phyloP scores from a whole-genome alignment of 1,284 basidiomycete genomes.

The Moesziomyces sp. region DNA sequence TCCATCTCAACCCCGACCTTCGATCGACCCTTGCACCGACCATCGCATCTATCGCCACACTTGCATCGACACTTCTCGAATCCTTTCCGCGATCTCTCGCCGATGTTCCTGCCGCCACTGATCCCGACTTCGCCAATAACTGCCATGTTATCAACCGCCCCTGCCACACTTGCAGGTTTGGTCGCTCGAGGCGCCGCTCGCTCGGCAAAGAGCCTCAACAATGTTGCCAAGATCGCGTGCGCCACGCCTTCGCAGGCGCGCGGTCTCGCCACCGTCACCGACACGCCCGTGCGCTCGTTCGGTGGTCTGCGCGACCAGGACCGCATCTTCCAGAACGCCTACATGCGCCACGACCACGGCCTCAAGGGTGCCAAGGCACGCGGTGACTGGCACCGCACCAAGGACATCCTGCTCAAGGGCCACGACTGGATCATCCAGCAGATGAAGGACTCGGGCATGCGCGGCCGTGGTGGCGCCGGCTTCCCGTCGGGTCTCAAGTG shows the following conservation, averaged over 20 bases:
- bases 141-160: neutral
- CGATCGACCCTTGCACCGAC: neutral
- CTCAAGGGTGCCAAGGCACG: slow-evolving; percentile 75
- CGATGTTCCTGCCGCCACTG: neutral
- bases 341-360: slow-evolving; percentile 65
- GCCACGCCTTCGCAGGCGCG: slow-evolving; percentile 51
- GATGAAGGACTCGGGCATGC: slow-evolving; percentile 94
- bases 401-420: slow-evolving; percentile 93
- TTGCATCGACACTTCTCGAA: neutral
- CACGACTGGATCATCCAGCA: slow-evolving; percentile 97
- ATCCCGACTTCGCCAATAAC: neutral
- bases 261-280: slow-evolving; percentile 64
- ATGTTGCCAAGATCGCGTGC: slow-evolving; percentile 44
- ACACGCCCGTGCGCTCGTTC: slow-evolving; percentile 61
- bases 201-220: slow-evolving; percentile 41
- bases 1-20: neutral
- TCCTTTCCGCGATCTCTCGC: neutral
- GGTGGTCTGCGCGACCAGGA: slow-evolving; percentile 67
- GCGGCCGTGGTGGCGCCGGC: slow-evolving; percentile 95
- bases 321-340: slow-evolving; percentile 68
- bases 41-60: neutral
- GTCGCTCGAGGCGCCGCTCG: slow-evolving; percentile 53
- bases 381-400: slow-evolving; percentile 97
- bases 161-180: slow-evolving; percentile 20
- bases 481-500: slow-evolving; percentile 98